Evolutionary conservation across 345 rosid genomes (phyloP).

Genomic region (Moricandia moricandioides): DNA sequence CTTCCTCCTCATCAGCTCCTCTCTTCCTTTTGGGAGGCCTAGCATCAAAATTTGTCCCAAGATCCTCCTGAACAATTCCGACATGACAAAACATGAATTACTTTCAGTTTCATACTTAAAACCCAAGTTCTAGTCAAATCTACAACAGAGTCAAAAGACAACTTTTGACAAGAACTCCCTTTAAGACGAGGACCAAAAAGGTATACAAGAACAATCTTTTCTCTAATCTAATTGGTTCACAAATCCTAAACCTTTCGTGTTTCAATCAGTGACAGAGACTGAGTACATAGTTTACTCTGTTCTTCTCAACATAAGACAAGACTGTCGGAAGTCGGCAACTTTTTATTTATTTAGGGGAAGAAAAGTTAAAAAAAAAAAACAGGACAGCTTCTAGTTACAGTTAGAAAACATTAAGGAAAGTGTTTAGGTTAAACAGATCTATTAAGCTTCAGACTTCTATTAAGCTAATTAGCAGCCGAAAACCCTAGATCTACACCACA

Average conservation of each 20-base stretch:
- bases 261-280: not conserved
- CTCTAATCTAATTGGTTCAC: not conserved
- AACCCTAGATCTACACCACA: constrained; percentile 26
- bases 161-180: not conserved
- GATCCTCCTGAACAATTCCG: constrained; percentile 48
- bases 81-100: not conserved
- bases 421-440: constrained; percentile 21
- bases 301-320: not conserved
- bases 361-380: constrained; percentile 20
- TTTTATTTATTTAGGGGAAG: not conserved
- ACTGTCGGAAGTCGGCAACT: not conserved
- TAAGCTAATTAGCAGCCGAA: not conserved
- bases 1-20: constrained; percentile 51
- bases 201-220: not conserved
- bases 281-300: not conserved
- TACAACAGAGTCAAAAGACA: not conserved
- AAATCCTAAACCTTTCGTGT: not conserved
- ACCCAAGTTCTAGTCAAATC: not conserved
- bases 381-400: not conserved
- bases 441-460: not conserved
- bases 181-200: constrained; percentile 1
- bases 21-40: constrained; percentile 79
- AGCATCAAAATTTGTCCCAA: constrained; percentile 62
- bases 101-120: not conserved
- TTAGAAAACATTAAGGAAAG: not conserved